Evolutionary conservation across 139 green algal genomes (phyloP).

Genomic region (Chlamydomonas eustigma): DNA sequence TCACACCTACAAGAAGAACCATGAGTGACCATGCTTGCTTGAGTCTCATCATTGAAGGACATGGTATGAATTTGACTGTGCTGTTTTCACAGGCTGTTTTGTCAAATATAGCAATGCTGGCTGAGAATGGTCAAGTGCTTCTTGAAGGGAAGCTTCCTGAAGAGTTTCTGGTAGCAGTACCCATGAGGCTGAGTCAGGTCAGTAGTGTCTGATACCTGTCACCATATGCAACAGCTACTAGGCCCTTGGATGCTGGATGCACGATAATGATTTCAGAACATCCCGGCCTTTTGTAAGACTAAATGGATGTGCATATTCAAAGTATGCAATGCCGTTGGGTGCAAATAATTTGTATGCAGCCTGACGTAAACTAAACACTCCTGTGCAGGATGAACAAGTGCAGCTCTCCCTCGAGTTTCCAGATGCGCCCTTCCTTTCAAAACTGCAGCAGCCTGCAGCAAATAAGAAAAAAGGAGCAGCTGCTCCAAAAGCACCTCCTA

Average conservation of each 20-base stretch:
- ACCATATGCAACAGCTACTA: too few species aligned
- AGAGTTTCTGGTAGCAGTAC: slow-evolving; percentile 23
- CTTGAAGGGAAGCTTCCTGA: slow-evolving; percentile 29
- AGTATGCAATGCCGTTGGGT: background rate
- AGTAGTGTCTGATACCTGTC: slow-evolving; percentile 1
- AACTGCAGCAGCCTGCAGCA: background rate
- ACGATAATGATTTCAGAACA: too few species aligned
- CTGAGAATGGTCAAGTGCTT: slow-evolving; percentile 27
- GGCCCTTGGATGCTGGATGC: too few species aligned
- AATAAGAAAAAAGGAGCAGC: too few species aligned
- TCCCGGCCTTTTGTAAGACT: too few species aligned
- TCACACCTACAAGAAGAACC: too few species aligned
- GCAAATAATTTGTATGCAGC: background rate
- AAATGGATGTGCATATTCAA: background rate
- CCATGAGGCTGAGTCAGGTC: slow-evolving; percentile 19
- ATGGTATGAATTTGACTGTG: background rate
- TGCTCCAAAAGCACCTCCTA: too few species aligned
- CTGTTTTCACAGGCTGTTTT: slow-evolving; percentile 18
- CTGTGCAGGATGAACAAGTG: background rate
- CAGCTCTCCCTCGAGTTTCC: slow-evolving; percentile 8
- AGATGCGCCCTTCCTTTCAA: background rate
- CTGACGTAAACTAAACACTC: background rate
- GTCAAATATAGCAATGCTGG: slow-evolving; percentile 25
- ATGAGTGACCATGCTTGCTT: too few species aligned
- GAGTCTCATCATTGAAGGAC: too few species aligned